Evolutionary conservation across 1,284 basidiomycete genomes (phyloP).

Genomic region (Austroboletus rostrupii): DNA sequence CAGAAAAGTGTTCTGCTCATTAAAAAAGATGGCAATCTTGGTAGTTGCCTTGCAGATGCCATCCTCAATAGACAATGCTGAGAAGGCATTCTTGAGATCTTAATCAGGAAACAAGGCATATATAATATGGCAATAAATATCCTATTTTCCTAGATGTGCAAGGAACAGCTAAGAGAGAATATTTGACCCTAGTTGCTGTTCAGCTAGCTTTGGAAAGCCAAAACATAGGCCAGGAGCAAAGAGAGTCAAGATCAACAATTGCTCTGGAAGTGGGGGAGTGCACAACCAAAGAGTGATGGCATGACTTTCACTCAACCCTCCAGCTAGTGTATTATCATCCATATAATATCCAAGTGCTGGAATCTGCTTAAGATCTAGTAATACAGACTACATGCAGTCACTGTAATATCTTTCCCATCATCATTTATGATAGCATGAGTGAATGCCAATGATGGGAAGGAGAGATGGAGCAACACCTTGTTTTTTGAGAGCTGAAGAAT

Average conservation of each 20-base stretch:
- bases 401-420: constrained; percentile 6
- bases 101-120: constrained; percentile 22
- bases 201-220: not conserved
- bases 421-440: constrained; percentile 8
- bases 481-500: constrained; percentile 24
- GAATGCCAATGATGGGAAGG: constrained; percentile 21
- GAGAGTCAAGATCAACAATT: constrained; percentile 19
- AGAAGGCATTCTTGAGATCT: constrained; percentile 34
- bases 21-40: constrained; percentile 33
- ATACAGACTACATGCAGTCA: constrained; percentile 12
- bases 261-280: constrained; percentile 22
- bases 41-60: constrained; percentile 19
- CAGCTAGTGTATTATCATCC: constrained; percentile 18
- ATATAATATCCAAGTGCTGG: constrained; percentile 19
- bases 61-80: constrained; percentile 48
- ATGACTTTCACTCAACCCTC: constrained; percentile 24
- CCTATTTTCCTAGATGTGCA: constrained; percentile 24
- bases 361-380: constrained; percentile 16
- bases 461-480: constrained; percentile 23
- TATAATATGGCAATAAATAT: constrained; percentile 12
- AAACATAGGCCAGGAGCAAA: constrained; percentile 26
- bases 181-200: not conserved
- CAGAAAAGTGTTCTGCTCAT: constrained; percentile 61
- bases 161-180: constrained; percentile 29
- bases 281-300: constrained; percentile 30